Conservation (phyloP, 148 eudicot species). For the Nyssa sinensis region DNA sequence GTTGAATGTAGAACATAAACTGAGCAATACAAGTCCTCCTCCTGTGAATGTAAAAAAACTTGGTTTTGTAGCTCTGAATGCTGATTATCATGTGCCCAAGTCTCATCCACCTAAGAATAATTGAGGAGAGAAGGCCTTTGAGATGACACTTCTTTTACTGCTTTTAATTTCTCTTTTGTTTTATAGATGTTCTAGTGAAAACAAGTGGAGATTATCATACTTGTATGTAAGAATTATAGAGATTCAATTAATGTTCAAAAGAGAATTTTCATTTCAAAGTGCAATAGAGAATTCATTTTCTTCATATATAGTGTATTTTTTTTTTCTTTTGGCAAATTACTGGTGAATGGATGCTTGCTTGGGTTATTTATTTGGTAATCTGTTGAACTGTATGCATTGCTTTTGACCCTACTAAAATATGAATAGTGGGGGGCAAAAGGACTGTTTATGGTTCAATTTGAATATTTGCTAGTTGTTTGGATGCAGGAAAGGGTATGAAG, state of each 20-base stretch:
- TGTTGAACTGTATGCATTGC: slow-evolving; percentile 15
- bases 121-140: slow-evolving; percentile 11
- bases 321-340: neutral
- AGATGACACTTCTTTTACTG: neutral
- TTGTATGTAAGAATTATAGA: slow-evolving; percentile 19
- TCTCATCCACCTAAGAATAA: slow-evolving; percentile 41
- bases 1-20: slow-evolving; percentile 13
- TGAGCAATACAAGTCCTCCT: slow-evolving; percentile 5
- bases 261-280: neutral
- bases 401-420: slow-evolving; percentile 20
- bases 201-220: slow-evolving; percentile 16
- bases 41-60: slow-evolving; percentile 5
- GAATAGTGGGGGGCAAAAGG: neutral
- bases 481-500: slow-evolving; percentile 22
- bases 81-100: slow-evolving; percentile 33
- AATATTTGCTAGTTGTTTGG: slow-evolving; percentile 13
- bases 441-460: slow-evolving; percentile 6
- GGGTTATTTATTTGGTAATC: neutral
- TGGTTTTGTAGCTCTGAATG: slow-evolving; percentile 22
- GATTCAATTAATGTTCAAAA: slow-evolving; percentile 8
- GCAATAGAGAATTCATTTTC: neutral
- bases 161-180: neutral
- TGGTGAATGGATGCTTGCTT: neutral
- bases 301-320: neutral
- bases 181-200: neutral